A percentile compares a stretch with the other conserved stretches of the same genome.
Evolutionary conservation across 2,329 filamentous ascomycete genomes (phyloP).

Genomic region (Aspergillus persii): DNA sequence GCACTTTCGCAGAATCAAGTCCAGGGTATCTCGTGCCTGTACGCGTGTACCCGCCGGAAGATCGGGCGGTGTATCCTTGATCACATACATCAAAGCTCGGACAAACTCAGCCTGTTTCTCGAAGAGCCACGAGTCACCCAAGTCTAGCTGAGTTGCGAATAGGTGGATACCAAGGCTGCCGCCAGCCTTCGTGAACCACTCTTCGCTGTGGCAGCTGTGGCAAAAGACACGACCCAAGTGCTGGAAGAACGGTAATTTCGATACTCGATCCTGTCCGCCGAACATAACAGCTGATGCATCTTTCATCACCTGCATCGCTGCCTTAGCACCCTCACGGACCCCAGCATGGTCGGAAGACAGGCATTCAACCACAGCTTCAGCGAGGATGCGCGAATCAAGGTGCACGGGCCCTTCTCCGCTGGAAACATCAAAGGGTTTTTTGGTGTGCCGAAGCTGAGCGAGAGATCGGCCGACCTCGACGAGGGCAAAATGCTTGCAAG

Average conservation of each 20-base stretch:
- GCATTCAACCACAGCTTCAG: constrained; percentile 85
- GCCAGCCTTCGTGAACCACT: constrained; percentile 97
- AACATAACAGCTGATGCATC: constrained; percentile 76
- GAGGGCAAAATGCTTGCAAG: constrained; percentile 87
- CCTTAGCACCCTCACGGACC: constrained; percentile 79
- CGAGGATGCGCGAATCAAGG: constrained; percentile 81
- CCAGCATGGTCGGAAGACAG: constrained; percentile 78
- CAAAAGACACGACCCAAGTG: constrained; percentile 81
- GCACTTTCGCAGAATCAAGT: constrained; percentile 73
- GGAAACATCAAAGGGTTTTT: constrained; percentile 77
- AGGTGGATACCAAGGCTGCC: constrained; percentile 88
- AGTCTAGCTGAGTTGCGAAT: constrained; percentile 76
- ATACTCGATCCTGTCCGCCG: constrained; percentile 67
- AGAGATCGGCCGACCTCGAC: constrained; percentile 86
- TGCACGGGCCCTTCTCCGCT: constrained; percentile 83
- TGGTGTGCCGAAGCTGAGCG: constrained; percentile 72
- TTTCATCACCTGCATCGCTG: constrained; percentile 74
- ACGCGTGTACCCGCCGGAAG: constrained; percentile 84
- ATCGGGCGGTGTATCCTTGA: constrained; percentile 96
- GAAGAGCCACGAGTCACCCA: constrained; percentile 80
- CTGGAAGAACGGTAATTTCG: constrained; percentile 78
- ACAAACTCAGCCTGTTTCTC: constrained; percentile 84
- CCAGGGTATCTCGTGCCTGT: constrained; percentile 78
- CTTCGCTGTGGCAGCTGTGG: constrained; percentile 93
- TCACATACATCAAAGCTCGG: constrained; percentile 89